Evolutionary conservation across 148 eudicot species (phyloP).

Genomic region (Nyssa sinensis): DNA sequence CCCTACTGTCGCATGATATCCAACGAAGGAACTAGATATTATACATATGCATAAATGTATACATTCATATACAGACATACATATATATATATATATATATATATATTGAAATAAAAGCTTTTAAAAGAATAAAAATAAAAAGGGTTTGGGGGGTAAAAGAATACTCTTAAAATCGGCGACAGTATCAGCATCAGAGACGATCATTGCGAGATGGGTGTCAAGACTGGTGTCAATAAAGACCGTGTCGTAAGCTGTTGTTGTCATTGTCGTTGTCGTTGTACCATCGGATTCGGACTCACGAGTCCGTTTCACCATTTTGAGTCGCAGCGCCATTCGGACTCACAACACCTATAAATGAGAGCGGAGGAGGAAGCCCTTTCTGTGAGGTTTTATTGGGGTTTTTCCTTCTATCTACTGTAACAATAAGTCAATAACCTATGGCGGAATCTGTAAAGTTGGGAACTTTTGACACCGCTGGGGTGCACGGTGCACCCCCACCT

Average conservation of each 20-base stretch:
- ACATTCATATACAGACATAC: neutral
- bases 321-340: neutral
- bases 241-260: slow-evolving; percentile 18
- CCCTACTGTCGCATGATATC: too few species aligned
- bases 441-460: too few species aligned
- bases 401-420: too few species aligned
- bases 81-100: too few species aligned
- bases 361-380: too few species aligned
- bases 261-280: slow-evolving; percentile 9
- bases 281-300: slow-evolving; percentile 5
- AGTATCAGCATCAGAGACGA: slow-evolving; percentile 39
- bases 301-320: slow-evolving; percentile 23
- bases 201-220: slow-evolving; percentile 51
- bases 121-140: neutral
- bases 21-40: neutral
- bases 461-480: too few species aligned
- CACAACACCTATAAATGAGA: too few species aligned
- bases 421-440: too few species aligned
- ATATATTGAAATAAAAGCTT: neutral
- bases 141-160: neutral
- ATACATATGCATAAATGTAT: neutral
- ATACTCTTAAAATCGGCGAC: slow-evolving; percentile 51
- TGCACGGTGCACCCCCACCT: too few species aligned
- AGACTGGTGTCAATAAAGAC: slow-evolving; percentile 67
- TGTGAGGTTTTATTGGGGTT: too few species aligned